Conservation (phyloP, 208 protist genomes). For the Leptomonas pyrrhocoris region DNA sequence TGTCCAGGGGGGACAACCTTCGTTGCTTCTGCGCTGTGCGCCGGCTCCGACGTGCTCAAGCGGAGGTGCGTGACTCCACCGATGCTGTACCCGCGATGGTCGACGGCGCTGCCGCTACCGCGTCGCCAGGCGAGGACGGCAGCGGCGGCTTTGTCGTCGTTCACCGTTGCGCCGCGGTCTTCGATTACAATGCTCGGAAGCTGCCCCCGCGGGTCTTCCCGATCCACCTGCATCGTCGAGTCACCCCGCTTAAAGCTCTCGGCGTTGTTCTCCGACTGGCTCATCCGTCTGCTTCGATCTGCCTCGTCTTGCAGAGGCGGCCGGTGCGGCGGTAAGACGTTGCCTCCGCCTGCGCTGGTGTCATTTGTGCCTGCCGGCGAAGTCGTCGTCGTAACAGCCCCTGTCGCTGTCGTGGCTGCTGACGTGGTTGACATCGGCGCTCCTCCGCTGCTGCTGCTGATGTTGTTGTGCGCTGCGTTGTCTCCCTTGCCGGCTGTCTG, state of each 20-base stretch:
- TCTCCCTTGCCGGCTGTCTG: neutral
- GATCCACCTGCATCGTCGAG: neutral
- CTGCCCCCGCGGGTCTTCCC: too few species aligned
- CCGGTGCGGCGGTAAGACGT: neutral
- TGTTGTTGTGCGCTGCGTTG: neutral
- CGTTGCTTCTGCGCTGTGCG: neutral
- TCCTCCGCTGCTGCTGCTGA: neutral
- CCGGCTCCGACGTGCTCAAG: slow-evolving; percentile 9
- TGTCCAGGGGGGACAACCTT: neutral
- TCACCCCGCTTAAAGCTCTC: neutral
- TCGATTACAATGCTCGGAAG: too few species aligned
- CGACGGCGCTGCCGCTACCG: neutral
- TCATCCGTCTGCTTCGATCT: neutral
- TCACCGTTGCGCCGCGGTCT: neutral
- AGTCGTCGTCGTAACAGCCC: too few species aligned
- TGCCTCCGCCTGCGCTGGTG: neutral
- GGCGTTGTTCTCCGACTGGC: neutral
- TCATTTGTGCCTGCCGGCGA: neutral
- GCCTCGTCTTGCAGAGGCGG: slow-evolving; percentile 6
- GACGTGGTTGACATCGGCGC: neutral
- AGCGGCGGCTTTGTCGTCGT: neutral
- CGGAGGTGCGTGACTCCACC: neutral
- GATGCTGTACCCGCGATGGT: slow-evolving; percentile 5
- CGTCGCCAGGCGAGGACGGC: neutral
- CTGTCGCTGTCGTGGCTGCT: too few species aligned